Conservation (phyloP, 768 basidiomycete species). For the Polyporus arcularius region DNA sequence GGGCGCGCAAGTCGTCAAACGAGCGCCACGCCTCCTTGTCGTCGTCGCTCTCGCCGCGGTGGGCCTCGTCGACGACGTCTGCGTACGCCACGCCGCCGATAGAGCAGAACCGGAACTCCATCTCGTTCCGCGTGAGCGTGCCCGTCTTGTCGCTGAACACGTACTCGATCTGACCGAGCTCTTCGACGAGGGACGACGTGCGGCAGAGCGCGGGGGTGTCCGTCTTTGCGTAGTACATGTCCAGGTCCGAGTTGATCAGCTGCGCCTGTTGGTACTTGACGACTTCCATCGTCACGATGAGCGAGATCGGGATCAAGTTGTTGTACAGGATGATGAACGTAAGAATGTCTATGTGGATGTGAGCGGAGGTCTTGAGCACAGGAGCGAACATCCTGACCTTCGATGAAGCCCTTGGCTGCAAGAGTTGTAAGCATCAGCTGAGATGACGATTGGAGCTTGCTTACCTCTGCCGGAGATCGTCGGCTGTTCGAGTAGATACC, state of each 20-base stretch:
- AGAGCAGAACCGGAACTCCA: constrained; percentile 93
- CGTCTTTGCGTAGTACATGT: constrained; percentile 96
- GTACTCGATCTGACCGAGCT: constrained; percentile 97
- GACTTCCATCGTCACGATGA: constrained; percentile 99
- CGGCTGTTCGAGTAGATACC: constrained; percentile 79
- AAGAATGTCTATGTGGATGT: constrained; percentile 69
- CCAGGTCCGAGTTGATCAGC: constrained; percentile 95
- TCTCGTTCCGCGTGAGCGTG: constrained; percentile 95
- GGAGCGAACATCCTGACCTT: constrained; percentile 53
- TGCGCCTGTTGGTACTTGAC: constrained; percentile 98
- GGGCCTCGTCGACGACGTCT: constrained; percentile 86
- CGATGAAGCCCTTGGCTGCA: constrained; percentile 75
- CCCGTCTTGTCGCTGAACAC: constrained; percentile 96
- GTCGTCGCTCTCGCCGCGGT: constrained; percentile 60
- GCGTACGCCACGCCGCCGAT: constrained; percentile 90
- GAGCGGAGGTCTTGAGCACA: not conserved
- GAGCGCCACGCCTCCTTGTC: constrained; percentile 68
- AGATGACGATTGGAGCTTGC: constrained; percentile 21
- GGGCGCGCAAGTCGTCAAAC: constrained; percentile 68
- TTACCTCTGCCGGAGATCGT: constrained; percentile 65
- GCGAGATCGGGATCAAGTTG: constrained; percentile 97
- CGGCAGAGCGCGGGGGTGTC: constrained; percentile 97
- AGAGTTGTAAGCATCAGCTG: constrained; percentile 7
- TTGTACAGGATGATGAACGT: constrained; percentile 99
- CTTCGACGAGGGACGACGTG: constrained; percentile 98